Base-by-base conservation (phyloP, 139 green algal genomes). In the Chlamydomonas asymmetrica region DNA sequence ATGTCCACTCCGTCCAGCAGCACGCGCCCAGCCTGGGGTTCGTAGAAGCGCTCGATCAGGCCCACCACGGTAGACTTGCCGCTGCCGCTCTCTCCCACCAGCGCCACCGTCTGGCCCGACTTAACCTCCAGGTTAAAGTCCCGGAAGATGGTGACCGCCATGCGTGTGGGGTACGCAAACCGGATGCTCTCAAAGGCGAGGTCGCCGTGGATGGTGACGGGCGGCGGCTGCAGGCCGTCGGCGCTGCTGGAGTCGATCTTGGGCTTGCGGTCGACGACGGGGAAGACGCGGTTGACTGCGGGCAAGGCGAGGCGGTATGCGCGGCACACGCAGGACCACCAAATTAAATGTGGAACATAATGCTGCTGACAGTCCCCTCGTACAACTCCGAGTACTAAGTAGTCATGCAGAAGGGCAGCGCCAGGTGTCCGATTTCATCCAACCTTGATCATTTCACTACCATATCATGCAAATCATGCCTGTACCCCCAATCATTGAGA, bases 41-140 rank as follows among this genome's bases (percentile, higher is more conserved):
- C 83, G 75, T 98, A 98, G 78, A 97, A 98, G 57, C 94, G 85
- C 80, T 97, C 86, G 18, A 98, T 79, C 6, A 98, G 89, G 0
- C 79, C 74, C 8, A 98, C 81, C 7, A 98, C 89, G 16, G 95
- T 98, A 49, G 78, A 92, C 86, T 99, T 99, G 81, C 70, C 95
- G 50, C 84, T 94, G 71, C 96, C 96, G 31, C 76, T 91, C 84
- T 94, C 87, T 1, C 96, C 96, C 34, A 98, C 94, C 29, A 99
- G 86, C n/a, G 95, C 96, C 22, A 93, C 81, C 4, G 87, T 93
- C n/a, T 74, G 41, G 75, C 92, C 93, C 9, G 86, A 41, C 16
- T 68, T 38, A 16, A 91, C 76, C 2, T 13, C 62, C 10, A 97
- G 83, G 67, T 63, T 85, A 71, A 97, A 93, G 75, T 81, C 59